Conservation (phyloP, 805 yeast species). For the Kluyveromyces wickerhamii region DNA sequence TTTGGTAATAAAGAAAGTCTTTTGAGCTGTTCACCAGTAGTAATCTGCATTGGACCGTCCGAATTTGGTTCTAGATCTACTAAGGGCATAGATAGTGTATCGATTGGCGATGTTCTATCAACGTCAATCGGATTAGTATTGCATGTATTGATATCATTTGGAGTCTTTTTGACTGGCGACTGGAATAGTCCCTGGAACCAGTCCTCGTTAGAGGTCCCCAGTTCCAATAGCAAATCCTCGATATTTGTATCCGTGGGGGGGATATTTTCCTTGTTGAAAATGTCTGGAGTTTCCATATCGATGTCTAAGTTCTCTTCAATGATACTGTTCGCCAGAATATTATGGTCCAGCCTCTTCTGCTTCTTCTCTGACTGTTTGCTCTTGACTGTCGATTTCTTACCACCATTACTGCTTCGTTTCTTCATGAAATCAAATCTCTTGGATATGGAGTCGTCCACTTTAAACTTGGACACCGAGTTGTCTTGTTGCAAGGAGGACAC, state of each 20-base stretch:
- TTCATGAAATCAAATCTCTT: conserved; percentile 29
- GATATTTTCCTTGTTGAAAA: conserved; percentile 20
- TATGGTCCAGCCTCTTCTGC: not conserved
- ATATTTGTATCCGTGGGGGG: conserved; percentile 14
- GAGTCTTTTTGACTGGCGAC: conserved; percentile 7
- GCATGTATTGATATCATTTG: conserved; percentile 8
- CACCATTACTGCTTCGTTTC: conserved; percentile 14
- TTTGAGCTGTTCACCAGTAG: conserved; percentile 20
- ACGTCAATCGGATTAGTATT: conserved; percentile 16
- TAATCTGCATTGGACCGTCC: conserved; percentile 5
- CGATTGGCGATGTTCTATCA: conserved; percentile 28
- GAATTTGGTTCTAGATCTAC: conserved; percentile 24
- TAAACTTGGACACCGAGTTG: conserved; percentile 18
- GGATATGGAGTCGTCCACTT: conserved; percentile 25
- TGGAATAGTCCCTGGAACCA: conserved; percentile 6
- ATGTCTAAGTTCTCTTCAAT: conserved; percentile 1
- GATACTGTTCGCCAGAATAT: not conserved
- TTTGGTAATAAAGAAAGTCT: conserved; percentile 20
- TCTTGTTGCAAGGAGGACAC: conserved; percentile 21
- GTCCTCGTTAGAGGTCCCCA: conserved; percentile 5
- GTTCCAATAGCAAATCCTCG: conserved; percentile 5
- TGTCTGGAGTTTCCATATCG: not conserved
- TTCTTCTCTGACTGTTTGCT: not conserved
- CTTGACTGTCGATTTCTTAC: conserved; percentile 7
- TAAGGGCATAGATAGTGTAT: conserved; percentile 29